Evolutionary conservation across 768 basidiomycete species (phyloP), one percentile per base, ranked within the genome.

Genomic region (Suillus brevipes): DNA sequence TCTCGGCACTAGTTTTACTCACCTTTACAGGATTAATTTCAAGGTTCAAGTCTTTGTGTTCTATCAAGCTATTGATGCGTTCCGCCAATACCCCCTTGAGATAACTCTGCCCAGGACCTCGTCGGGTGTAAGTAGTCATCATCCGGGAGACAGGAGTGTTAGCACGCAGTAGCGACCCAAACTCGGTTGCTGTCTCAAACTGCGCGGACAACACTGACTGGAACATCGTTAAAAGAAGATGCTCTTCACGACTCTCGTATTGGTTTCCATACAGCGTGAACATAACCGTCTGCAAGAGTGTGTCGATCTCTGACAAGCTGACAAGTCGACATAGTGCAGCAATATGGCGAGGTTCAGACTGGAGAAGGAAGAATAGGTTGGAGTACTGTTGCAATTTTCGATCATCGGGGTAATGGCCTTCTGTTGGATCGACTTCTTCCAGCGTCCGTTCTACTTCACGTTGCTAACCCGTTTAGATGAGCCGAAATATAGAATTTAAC

Each of bases 51-150:
- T 99, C 97, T 80, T 98, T 99, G 83, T 99, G 97, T 77, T 99
- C 97, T 71, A 99, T 99, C 69, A 99, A 82, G 71, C 94, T 95
- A 80, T 99, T 99, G 79, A 99, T 99, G 68, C 97, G 89, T 74
- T 99, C 97, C 31, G 97, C 96, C 56, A 99, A 84, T 36, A 99
- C 96, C 67, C 91, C 90, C 83, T 99, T 99, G 68, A 99, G 88
- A 77, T 99, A 99, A 71, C 94, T 95, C 78, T 99, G 97, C 64
- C 97, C 97, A 1, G 97, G 97, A 64, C 97, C 97, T 63, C 97
- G 91, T 66, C 97, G 92, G 61, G 97, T 99, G 79, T 99, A 99
- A 23, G 97, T 99, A 53, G 97, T 99, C 97, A 99, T 99, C 97
- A 99, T 99, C 45, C 97, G 90, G 58, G 95, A 98, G 28, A 99